Base-by-base conservation (phyloP, 1,139 yeast genomes). In the Sugiyamaella sp. region DNA sequence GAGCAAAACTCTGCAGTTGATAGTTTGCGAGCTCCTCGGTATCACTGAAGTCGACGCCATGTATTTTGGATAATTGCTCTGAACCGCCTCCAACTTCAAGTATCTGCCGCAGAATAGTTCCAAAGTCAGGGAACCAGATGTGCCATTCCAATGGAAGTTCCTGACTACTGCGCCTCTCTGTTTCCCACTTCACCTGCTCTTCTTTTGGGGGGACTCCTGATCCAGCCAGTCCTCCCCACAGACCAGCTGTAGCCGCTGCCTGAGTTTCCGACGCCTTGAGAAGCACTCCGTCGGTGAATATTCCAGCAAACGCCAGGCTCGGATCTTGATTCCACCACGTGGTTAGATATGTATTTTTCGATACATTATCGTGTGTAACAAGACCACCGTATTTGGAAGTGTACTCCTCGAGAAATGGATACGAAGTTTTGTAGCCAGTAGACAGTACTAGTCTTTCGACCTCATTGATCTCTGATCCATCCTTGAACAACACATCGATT, bases 301-400 rank as follows among this genome's bases (percentile, higher is more conserved):
- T 44, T 5, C 64, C 58, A 9, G 60, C 42, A 2, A 62, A 49
- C 1, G 57, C 66, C 32, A 63, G 48, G 22, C 62, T 56, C 10
- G 63, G 56, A 42, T 63, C 66, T 24, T 56, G 52, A 17, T 61
- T 61, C 65, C 65, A 63, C 64, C 65, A 63, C 0, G 66, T 63
- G 1, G 63, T 56, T 56, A 62, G 59, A 51, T 57, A 62, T 14
- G 57, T 29, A 45, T 62, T 63, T 20, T 49, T 46, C 21, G 62
- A 39, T 25, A 57, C 57, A 33, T 48, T 52, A 14, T 51, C 55
- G 25, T 46, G 42, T 9, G 48, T 42, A 22, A 62, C 50, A 16
- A 47, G 20, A 2, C 63, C 64, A 1, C 61, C 64, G 29, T 47
- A 56, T 22, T 51, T 29, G 5, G 37, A 20, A 4, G 57, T 32